Percentiles rank a stretch among this genome's conserved stretches.
Conservation (phyloP, 1,284 basidiomycete species). For the Ustilago xerochloae region DNA sequence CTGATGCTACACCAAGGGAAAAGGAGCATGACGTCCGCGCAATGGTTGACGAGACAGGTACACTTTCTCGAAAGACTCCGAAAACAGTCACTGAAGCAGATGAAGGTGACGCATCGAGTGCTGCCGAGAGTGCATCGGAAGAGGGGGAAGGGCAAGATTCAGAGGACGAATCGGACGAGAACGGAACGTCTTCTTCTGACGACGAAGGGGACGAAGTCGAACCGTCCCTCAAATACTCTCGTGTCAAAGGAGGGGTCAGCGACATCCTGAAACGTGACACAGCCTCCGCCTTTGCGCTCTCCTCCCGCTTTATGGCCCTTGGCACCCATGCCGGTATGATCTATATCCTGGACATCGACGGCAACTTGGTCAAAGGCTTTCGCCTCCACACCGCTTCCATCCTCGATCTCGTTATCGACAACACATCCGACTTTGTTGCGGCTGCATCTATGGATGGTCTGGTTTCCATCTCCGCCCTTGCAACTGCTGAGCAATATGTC, state of each 20-base stretch:
- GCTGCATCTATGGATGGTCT: constrained; percentile 96
- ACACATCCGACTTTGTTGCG: constrained; percentile 86
- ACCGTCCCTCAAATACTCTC: constrained; percentile 84
- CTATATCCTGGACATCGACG: constrained; percentile 83
- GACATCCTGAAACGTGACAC: constrained; percentile 88
- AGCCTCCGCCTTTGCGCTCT: constrained; percentile 73
- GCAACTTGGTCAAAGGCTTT: constrained; percentile 87
- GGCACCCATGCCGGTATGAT: constrained; percentile 93
- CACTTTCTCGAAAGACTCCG: no score
- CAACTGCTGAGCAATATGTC: constrained; percentile 80
- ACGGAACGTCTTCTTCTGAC: no score
- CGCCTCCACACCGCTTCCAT: constrained; percentile 92
- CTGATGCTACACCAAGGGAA: no score
- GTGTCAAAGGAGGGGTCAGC: constrained; percentile 78
- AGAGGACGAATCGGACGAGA: constrained; percentile 24
- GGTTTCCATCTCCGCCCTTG: constrained; percentile 86
- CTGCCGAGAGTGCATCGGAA: not conserved
- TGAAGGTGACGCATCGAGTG: not conserved
- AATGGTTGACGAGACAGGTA: no score
- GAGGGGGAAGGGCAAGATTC: not conserved
- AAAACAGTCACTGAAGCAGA: not conserved
- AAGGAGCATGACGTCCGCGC: no score
- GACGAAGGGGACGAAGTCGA: constrained; percentile 53
- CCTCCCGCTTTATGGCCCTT: constrained; percentile 75
- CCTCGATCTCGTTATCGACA: constrained; percentile 85